Evolutionary conservation across 2,329 filamentous ascomycete genomes (phyloP).

Genomic region (Xenosphaeropsis pyriputrescens): DNA sequence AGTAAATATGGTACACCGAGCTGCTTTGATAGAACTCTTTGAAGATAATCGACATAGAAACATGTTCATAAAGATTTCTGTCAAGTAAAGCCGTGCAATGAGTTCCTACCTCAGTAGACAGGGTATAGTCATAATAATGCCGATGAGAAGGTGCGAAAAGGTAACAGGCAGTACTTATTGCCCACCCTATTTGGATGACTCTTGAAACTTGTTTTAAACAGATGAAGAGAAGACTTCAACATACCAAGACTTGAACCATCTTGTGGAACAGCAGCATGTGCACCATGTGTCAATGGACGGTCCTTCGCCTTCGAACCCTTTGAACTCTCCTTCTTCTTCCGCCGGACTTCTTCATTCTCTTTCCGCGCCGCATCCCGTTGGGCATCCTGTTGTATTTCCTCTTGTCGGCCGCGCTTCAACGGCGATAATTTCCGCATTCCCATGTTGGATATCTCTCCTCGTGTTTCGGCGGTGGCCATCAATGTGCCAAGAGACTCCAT

Average conservation of each 20-base stretch:
- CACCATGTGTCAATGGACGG: slow-evolving; percentile 42
- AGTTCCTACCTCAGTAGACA: too few relatives aligned
- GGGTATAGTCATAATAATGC: too few relatives aligned
- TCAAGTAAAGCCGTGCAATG: too few relatives aligned
- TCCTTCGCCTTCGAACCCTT: slow-evolving; percentile 44
- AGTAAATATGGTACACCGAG: too few relatives aligned
- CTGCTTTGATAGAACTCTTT: too few relatives aligned
- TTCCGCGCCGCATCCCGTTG: slow-evolving; percentile 33
- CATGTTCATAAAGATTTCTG: too few relatives aligned
- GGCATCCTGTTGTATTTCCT: slow-evolving; percentile 28
- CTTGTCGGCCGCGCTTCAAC: slow-evolving; percentile 45
- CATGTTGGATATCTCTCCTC: slow-evolving; percentile 53
- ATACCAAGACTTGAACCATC: slow-evolving; percentile 46
- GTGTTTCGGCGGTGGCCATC: slow-evolving; percentile 50
- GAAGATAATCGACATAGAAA: too few relatives aligned
- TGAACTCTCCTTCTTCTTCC: slow-evolving; percentile 66
- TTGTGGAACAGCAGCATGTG: slow-evolving; percentile 47
- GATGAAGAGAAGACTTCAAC: slow-evolving; percentile 8
- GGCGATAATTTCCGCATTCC: slow-evolving; percentile 58
- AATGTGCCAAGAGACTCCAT: slow-evolving; percentile 49
- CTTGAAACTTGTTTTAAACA: not conserved
- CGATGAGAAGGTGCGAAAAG: too few relatives aligned
- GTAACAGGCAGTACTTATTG: too few relatives aligned
- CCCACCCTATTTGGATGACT: too few relatives aligned
- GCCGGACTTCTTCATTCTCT: slow-evolving; percentile 39